These are phyloP conservation scores for Sporothrix phasma DNA, from an alignment of 2,329 filamentous ascomycete genomes.

Conservation along the genomic window DNA sequence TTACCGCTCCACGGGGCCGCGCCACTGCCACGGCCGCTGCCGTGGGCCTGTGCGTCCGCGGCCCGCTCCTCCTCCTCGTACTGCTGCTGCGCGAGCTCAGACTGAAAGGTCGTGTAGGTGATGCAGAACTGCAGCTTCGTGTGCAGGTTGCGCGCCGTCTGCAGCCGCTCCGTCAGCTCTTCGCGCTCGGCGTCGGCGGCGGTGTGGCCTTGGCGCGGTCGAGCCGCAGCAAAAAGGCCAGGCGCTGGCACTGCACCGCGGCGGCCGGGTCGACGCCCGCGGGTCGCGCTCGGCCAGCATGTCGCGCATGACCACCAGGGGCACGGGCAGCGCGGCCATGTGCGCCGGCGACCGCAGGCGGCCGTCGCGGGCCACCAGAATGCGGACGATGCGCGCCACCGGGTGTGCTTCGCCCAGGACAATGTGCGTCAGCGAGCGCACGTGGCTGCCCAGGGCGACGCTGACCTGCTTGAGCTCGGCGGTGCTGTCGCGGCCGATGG, in stretches of 20 bases:
- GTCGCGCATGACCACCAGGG: constrained; percentile 11
- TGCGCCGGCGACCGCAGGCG: constrained; percentile 4
- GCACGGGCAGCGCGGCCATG: constrained; percentile 9
- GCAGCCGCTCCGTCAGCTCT: constrained; percentile 6
- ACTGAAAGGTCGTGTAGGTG: constrained; percentile 13
- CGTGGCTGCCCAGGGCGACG: constrained; percentile 11
- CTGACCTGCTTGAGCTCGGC: constrained; percentile 7
- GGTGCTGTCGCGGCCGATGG: neutral
- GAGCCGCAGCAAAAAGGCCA: neutral
- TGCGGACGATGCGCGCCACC: neutral
- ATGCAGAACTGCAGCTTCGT: constrained; percentile 12
- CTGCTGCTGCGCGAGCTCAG: constrained; percentile 5
- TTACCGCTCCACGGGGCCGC: neutral
- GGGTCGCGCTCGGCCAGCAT: constrained; percentile 8
- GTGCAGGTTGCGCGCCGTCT: constrained; percentile 12
- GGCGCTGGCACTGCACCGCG: neutral
- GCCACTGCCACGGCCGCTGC: neutral
- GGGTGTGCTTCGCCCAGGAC: constrained; percentile 15
- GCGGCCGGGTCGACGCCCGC: neutral
- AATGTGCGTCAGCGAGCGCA: constrained; percentile 13
- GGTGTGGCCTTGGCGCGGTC: neutral
- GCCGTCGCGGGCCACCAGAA: constrained; percentile 9
- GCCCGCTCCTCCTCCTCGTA: neutral
- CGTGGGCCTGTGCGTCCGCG: no score
- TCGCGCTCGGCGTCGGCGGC: constrained; percentile 6